A percentile compares a stretch with the other conserved stretches of the same genome.
These are phyloP conservation scores for Hypoxylon fragiforme DNA, from an alignment of 495 filamentous ascomycete genomes.

Conservation along the genomic window DNA sequence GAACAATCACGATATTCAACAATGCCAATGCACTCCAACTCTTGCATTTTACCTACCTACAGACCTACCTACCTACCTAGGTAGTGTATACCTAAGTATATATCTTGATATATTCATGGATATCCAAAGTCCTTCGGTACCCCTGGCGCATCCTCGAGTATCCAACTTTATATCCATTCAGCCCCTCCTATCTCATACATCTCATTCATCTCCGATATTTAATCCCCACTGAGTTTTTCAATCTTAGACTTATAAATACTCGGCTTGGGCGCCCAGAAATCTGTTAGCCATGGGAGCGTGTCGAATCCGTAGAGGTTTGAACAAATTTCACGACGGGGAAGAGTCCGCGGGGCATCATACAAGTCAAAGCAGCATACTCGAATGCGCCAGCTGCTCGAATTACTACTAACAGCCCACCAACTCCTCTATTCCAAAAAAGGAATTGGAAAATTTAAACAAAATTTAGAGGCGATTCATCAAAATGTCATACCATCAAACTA, in stretches of 20 bases:
- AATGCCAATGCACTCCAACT: constrained; percentile 25
- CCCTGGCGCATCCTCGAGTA: constrained; percentile 15
- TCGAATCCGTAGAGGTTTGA: constrained; percentile 7
- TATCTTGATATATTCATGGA: constrained; percentile 11
- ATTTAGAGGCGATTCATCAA: background rate
- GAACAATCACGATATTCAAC: constrained; percentile 30
- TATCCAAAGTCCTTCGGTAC: constrained; percentile 2
- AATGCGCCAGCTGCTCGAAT: constrained; percentile 12
- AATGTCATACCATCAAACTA: constrained; percentile 26
- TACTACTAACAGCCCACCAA: constrained; percentile 7
- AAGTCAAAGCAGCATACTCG: constrained; percentile 6
- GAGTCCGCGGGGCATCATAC: background rate
- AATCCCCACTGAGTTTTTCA: background rate
- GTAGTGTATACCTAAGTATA: background rate
- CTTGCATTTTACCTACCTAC: constrained; percentile 6
- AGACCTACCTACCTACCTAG: background rate
- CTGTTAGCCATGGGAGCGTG: constrained; percentile 20
- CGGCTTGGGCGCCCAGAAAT: background rate
- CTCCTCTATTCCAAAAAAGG: too few species aligned
- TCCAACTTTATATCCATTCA: background rate
- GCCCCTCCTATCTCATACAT: background rate
- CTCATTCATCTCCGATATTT: constrained; percentile 3
- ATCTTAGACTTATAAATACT: constrained; percentile 1
- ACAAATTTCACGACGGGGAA: constrained; percentile 15
- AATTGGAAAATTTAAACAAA: constrained; percentile 6